Evolutionary conservation across 2,329 filamentous ascomycete species (phyloP), one percentile per base, ranked within the genome.

Genomic region (Canariomyces notabilis): DNA sequence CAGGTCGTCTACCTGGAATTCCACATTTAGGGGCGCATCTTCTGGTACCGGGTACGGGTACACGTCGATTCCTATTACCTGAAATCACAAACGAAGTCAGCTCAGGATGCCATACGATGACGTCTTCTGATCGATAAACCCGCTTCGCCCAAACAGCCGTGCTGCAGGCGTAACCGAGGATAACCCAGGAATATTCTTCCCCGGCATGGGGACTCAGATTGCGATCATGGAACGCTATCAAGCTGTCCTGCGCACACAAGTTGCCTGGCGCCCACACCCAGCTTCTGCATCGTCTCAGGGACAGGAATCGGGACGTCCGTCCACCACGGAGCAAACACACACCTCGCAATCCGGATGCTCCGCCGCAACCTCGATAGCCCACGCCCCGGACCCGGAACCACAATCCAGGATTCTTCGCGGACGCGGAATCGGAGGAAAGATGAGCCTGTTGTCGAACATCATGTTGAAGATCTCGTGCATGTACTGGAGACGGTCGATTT

Each of bases 61-160:
- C 52, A 88, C 79, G 60, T 89, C 85, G 58, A 88, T 74, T 8
- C 80, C 85, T 53, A 83, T 72, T 8, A 88, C 82, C 84, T 88
- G 52, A n/a, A 20, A 6, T 8, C 12, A 40, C 15, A 40, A 12
- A 7, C 26, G 21, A 15, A 2, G 32, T 60, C 32, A 60, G 56
- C 39, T 29, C 26, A 9, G 12, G 20, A 46, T 4, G 11, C 7
- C 15, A 9, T 15, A 11, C 1, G 9, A 8, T 5, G 1, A 26
- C 16, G 9, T 15, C 11, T 6, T 18, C 9, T 12, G 14, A 29
- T 29, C 7, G 8, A 8, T 11, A 29, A 8, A 8, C 22, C n/a
- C n/a, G n/a, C n/a, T n/a, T n/a, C n/a, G n/a, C n/a, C n/a, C n/a
- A n/a, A n/a, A n/a, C n/a, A n/a, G n/a, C n/a, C n/a, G n/a, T n/a